Percentiles rank a stretch among this genome's conserved stretches.
Conservation (phyloP, 192 early-diverging fungal species). For the Martensiomyces pterosporus region DNA sequence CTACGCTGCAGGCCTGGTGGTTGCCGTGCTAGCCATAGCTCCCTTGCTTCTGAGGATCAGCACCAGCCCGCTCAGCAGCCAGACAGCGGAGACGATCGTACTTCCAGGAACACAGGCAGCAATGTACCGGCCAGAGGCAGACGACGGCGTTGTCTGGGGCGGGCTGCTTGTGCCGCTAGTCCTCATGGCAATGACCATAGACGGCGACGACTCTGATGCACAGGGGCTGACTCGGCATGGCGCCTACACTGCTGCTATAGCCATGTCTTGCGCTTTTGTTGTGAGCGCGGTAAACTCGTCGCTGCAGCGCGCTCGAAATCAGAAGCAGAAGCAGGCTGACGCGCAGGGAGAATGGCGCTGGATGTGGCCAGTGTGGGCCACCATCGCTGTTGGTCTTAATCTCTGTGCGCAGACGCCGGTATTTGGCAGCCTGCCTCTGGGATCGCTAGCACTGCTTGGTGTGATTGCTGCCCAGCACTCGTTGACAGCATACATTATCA, state of each 20-base stretch:
- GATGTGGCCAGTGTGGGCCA: no score
- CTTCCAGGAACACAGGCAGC: background rate
- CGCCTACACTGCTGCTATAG: no score
- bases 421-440: background rate
- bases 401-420: no score
- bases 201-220: no score
- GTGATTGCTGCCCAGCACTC: background rate
- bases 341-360: no score
- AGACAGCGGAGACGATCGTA: background rate
- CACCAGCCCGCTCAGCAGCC: background rate
- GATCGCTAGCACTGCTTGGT: background rate
- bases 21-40: constrained; percentile 1
- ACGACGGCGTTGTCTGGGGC: constrained; percentile 33
- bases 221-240: no score
- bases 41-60: constrained; percentile 1
- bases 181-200: constrained; percentile 5
- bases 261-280: no score
- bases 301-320: no score
- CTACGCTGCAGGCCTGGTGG: background rate
- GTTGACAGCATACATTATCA: background rate
- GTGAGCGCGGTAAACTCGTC: no score
- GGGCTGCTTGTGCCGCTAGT: constrained; percentile 30
- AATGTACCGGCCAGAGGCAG: constrained; percentile 18
- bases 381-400: background rate
- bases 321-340: no score